These are phyloP conservation scores for Kewa caespitosa DNA, from an alignment of 179 eudicot genomes.

Conservation along the genomic window DNA sequence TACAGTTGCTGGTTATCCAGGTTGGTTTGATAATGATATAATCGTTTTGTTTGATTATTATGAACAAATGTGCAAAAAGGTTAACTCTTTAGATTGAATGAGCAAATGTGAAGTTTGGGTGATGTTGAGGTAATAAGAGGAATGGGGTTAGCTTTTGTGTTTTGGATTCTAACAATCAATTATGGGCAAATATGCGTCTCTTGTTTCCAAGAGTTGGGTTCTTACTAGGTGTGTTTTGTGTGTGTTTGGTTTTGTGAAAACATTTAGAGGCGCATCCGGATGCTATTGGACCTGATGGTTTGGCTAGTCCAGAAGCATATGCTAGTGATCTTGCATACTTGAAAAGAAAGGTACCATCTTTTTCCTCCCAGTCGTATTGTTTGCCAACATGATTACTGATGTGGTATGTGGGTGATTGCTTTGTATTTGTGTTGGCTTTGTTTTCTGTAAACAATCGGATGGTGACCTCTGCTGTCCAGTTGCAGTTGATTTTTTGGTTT, in stretches of 20 bases:
- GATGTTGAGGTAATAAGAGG: background rate
- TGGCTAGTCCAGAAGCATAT: conserved; percentile 74
- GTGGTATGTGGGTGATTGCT: background rate
- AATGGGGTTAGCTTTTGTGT: background rate
- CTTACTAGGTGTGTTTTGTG: background rate
- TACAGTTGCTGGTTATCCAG: conserved; percentile 98
- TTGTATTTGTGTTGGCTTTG: background rate
- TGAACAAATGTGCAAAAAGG: background rate
- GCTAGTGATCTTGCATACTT: conserved; percentile 86
- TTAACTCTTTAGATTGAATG: background rate
- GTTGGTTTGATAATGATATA: conserved; percentile 28
- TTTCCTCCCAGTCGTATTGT: background rate
- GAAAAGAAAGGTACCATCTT: conserved; percentile 65
- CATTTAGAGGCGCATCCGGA: conserved; percentile 92
- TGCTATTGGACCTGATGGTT: conserved; percentile 66
- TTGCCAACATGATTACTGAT: background rate
- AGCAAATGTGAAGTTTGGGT: background rate
- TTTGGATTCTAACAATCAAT: background rate
- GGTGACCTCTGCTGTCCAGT: background rate
- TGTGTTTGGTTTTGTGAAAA: background rate
- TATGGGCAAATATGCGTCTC: no score
- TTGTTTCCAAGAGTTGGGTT: background rate
- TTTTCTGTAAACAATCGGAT: background rate
- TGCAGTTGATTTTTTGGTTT: background rate
- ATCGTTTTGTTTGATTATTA: background rate